phyloP scores from a whole-genome alignment of 2,329 filamentous ascomycete species.

The Aspergillus flavus region DNA sequence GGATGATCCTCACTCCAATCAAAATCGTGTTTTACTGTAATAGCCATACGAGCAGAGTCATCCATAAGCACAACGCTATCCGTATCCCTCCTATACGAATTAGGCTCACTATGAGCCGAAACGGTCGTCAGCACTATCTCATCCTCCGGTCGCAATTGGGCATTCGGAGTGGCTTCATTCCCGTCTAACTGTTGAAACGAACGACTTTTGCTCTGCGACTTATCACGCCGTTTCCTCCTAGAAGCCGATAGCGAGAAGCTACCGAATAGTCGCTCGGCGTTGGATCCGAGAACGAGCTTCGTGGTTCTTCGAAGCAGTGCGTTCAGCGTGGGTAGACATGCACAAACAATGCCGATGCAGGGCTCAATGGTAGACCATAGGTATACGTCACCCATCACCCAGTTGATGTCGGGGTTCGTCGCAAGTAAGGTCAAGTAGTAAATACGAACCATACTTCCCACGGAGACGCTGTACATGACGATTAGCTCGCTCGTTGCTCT shows the following conservation, averaged over 20 bases:
- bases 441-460: neutral
- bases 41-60: neutral
- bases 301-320: neutral
- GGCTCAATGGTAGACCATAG: neutral
- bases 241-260: neutral
- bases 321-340: constrained; percentile 1
- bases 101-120: neutral
- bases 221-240: neutral
- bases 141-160: neutral
- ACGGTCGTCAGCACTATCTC: neutral
- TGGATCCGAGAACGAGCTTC: neutral
- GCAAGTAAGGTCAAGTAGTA: neutral
- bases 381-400: neutral
- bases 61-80: neutral
- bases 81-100: neutral
- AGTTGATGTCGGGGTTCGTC: neutral
- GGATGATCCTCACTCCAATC: neutral
- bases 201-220: neutral
- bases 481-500: neutral
- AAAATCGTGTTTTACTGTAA: neutral
- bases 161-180: neutral
- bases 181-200: neutral
- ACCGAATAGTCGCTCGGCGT: neutral
- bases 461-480: neutral
- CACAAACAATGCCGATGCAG: neutral